A percentile compares a stretch with the other conserved stretches of the same genome.
Conservation (phyloP, 1,284 basidiomycete genomes). For the Golubevia sp. region DNA sequence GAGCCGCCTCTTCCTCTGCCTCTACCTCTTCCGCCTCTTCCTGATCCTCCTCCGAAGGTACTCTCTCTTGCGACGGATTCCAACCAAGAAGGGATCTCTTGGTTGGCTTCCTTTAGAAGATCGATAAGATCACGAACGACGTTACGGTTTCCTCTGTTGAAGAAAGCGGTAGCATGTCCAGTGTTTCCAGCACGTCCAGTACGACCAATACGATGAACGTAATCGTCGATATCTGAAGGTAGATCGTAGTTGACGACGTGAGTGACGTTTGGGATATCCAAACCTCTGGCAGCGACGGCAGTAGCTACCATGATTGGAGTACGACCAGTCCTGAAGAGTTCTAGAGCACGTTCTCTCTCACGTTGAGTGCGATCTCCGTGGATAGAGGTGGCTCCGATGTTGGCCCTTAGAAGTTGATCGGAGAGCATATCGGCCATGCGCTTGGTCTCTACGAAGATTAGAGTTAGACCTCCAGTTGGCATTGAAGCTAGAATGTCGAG, state of each 20-base stretch:
- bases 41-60: constrained; percentile 37
- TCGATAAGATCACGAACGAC: constrained; percentile 57
- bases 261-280: constrained; percentile 61
- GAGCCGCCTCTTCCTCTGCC: constrained; percentile 37
- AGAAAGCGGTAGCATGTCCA: constrained; percentile 60
- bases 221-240: constrained; percentile 59
- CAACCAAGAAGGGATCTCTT: constrained; percentile 58
- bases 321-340: constrained; percentile 57
- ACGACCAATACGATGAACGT: constrained; percentile 61
- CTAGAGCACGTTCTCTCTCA: constrained; percentile 59
- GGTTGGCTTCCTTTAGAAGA: constrained; percentile 60
- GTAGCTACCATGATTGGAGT: constrained; percentile 61
- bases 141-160: constrained; percentile 62
- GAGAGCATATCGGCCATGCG: constrained; percentile 62
- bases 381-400: constrained; percentile 59
- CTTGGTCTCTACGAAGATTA: constrained; percentile 62
- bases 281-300: constrained; percentile 61
- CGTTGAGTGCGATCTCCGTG: constrained; percentile 61
- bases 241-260: constrained; percentile 62
- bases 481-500: constrained; percentile 58
- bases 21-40: constrained; percentile 25
- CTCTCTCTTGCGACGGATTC: constrained; percentile 56
- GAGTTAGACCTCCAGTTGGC: constrained; percentile 54
- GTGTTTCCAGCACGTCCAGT: constrained; percentile 60
- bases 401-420: constrained; percentile 58